phyloP scores from a whole-genome alignment of 2,329 filamentous ascomycete genomes.

The Botrytis porri region DNA sequence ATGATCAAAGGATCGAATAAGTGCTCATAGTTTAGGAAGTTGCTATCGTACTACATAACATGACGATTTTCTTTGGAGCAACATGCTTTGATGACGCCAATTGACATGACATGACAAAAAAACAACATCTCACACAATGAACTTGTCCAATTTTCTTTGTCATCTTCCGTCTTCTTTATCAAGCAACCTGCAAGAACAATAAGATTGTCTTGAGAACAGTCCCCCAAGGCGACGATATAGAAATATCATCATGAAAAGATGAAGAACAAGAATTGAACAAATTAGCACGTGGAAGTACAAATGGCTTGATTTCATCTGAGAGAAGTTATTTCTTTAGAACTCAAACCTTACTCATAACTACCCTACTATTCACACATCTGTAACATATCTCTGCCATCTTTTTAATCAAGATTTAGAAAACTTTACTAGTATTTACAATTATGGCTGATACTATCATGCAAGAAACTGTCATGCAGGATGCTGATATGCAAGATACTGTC shows the following conservation, averaged over 20 bases:
- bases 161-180: not conserved
- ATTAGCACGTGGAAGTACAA: not conserved
- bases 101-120: not conserved
- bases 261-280: not conserved
- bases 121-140: not conserved
- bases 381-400: not conserved
- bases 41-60: too few species aligned
- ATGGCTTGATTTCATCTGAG: not conserved
- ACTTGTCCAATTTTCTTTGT: not conserved
- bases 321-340: not conserved
- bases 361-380: not conserved
- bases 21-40: too few species aligned
- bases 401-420: not conserved
- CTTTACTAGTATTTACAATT: not conserved
- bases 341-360: not conserved
- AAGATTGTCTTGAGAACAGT: not conserved
- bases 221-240: not conserved
- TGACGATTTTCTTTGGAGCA: too few species aligned
- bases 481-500: not conserved
- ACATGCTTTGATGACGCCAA: not conserved
- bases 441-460: not conserved
- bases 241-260: not conserved
- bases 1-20: too few species aligned
- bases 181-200: not conserved
- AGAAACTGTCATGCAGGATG: not conserved